Percentiles rank a stretch among this genome's conserved stretches.
Evolutionary conservation across 345 rosid genomes (phyloP).

Genomic region (Physaria fendleri): DNA sequence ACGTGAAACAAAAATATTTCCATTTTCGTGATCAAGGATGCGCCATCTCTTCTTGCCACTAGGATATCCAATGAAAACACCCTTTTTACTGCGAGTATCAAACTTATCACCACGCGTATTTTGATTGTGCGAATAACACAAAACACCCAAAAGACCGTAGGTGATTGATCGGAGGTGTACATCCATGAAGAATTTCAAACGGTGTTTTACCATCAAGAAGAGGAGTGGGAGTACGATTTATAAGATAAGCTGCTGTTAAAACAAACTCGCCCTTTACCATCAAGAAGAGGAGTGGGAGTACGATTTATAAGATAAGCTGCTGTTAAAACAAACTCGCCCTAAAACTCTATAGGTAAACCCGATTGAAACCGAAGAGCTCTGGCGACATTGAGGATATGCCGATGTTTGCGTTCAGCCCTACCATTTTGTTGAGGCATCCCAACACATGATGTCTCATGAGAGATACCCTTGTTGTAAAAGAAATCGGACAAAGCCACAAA

Average conservation of each 20-base stretch:
- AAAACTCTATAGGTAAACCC: no score
- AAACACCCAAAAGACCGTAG: neutral
- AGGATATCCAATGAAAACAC: neutral
- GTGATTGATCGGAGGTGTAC: neutral
- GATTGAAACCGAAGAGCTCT: no score
- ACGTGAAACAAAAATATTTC: no score
- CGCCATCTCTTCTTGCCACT: neutral
- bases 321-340: no score
- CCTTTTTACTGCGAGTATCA: neutral
- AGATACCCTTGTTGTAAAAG: neutral
- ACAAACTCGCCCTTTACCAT: no score
- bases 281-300: no score
- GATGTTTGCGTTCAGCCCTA: no score
- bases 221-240: no score
- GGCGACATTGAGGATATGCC: no score
- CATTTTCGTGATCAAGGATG: no score
- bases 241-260: neutral
- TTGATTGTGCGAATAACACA: neutral
- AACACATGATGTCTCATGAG: neutral
- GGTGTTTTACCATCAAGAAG: neutral
- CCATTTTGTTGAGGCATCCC: no score
- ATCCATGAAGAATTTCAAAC: accelerated
- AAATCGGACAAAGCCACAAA: neutral
- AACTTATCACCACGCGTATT: neutral
- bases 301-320: no score